Percentiles rank a stretch among this genome's conserved stretches.
Evolutionary conservation across 1,139 yeast genomes (phyloP).

Genomic region (Blastobotrys malaysiensis): DNA sequence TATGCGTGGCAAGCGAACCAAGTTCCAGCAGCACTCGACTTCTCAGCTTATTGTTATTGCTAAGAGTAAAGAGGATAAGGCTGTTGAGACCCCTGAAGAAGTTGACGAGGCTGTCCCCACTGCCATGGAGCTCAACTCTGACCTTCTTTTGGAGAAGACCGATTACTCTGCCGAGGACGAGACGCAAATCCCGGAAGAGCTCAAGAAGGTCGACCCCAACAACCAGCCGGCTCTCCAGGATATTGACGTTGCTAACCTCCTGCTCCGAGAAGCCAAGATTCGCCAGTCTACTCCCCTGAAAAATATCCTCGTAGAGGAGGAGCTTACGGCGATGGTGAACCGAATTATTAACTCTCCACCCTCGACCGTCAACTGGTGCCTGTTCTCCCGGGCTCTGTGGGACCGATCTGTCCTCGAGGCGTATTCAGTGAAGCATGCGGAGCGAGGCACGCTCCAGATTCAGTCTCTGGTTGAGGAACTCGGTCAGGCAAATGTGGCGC

Average conservation of each 20-base stretch:
- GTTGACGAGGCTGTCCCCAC: slow-evolving; percentile 22
- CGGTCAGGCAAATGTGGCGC: slow-evolving; percentile 56
- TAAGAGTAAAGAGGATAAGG: slow-evolving; percentile 40
- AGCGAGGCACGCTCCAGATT: slow-evolving; percentile 90
- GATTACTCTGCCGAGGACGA: slow-evolving; percentile 36
- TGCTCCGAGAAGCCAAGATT: slow-evolving; percentile 60
- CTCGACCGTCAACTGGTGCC: slow-evolving; percentile 60
- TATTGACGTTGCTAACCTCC: slow-evolving; percentile 65
- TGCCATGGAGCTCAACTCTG: slow-evolving; percentile 64
- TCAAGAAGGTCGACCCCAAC: slow-evolving; percentile 68
- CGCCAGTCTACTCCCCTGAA: slow-evolving; percentile 68
- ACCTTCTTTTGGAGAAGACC: slow-evolving; percentile 73
- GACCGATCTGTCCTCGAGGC: slow-evolving; percentile 83
- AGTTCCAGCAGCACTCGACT: slow-evolving; percentile 65
- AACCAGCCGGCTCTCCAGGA: slow-evolving; percentile 68
- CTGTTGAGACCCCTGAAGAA: slow-evolving; percentile 18
- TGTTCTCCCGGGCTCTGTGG: slow-evolving; percentile 85
- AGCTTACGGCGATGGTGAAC: slow-evolving; percentile 64
- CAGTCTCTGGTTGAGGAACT: slow-evolving; percentile 87
- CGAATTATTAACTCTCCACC: slow-evolving; percentile 57
- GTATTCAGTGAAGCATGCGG: slow-evolving; percentile 75
- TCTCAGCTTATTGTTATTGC: slow-evolving; percentile 81
- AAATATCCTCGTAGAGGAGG: slow-evolving; percentile 72
- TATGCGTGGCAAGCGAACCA: slow-evolving; percentile 82
- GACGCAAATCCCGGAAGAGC: slow-evolving; percentile 46